Base-by-base conservation (phyloP, 768 basidiomycete species). In the Xerocomellus intermedius region DNA sequence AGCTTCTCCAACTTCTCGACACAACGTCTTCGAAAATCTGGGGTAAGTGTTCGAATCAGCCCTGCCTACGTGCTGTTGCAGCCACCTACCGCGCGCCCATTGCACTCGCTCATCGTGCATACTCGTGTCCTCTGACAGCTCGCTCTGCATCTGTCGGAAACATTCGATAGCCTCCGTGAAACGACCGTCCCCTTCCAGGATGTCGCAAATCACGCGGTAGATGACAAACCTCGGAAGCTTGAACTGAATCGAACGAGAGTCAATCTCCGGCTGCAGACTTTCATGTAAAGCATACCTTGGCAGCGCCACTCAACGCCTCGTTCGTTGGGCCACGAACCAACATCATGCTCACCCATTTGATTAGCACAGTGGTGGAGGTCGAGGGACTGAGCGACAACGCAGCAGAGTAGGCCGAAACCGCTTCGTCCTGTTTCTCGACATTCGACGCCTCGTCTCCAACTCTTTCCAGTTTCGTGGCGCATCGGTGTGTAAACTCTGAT, bases 1-100 rank as follows among this genome's bases (percentile, higher is more conserved):
- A 52, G 47, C 8, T 17, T 52, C 16, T 38, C 38, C 12, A 63
- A 17, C 6, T 8, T 44, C 38, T 39, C 21, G 3, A 6, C 1
- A 13, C 50, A 53, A 0, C 57, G 57, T 2, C 4, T 26, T 14
- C 36, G 46, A 42, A 61, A 62, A 3, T 38, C 59, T 38, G 35
- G 2, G 6, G 1, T 1, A 5, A 13, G 3, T 2, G 1, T 30
- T 24, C 6, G 16, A 8, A 33, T 33, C 13, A 37, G 19, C 8
- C 3, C 10, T 9, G 5, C 5, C 1, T 26, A 22, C 1, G 21
- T 21, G 10, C 38, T 1, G 0, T 17, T 4, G 5, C 2, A 17
- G 24, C 6, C 16, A 50, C 48, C 8, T 12, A 58, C 52, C 52
- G 6, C n/a, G 30, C 24, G 37, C 39, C 49, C 53, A 58, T 8